Base-by-base conservation (phyloP, 2,329 filamentous ascomycete genomes). In the Fusarium metavorans region DNA sequence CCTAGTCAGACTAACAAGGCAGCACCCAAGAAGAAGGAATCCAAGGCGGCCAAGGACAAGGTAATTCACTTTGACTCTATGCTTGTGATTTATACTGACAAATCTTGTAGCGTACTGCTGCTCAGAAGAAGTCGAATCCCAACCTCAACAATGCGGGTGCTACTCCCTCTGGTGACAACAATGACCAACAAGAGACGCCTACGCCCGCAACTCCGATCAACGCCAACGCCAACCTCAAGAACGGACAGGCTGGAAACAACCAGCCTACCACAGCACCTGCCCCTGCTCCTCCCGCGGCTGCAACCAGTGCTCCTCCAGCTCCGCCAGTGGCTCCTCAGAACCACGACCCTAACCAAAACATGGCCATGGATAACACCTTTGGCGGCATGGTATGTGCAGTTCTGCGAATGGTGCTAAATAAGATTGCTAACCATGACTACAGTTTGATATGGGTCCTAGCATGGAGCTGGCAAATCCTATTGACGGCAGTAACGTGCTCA, bases 11-110 rank as follows among this genome's bases (percentile, higher is more conserved):
- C 86, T 2, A 92, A 91, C 80, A 96, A 96, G 85, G 83, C 92
- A 5, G 91, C 90, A 37, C 92, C 93, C 1, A 95, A 94, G 83
- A 96, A 96, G 88, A 94, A 94, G 86, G 90, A 91, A 35, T 85
- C 84, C 6, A 92, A 92, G 83, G 88, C 86, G 70, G 86, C 89
- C 6, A 93, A 92, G 82, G 86, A 84, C 67, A 94, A 94, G 91
- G 92, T 94, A 88, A 85, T 85, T 34, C 45, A 48, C 37, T 23
- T 20, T 45, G n/a, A n/a, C n/a, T 37, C 6, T 37, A 35, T 54
- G 3, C 25, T 3, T 4, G 10, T 45, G n/a, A 37, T 52, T 48
- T 27, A 71, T 59, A 66, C 59, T 78, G 52, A 78, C 67, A 58
- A 60, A 34, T 62, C 34, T 27, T 52, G 54, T 63, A 81, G 81